phyloP scores from a whole-genome alignment of 495 filamentous ascomycete genomes.

The Xylaria nigripes region DNA sequence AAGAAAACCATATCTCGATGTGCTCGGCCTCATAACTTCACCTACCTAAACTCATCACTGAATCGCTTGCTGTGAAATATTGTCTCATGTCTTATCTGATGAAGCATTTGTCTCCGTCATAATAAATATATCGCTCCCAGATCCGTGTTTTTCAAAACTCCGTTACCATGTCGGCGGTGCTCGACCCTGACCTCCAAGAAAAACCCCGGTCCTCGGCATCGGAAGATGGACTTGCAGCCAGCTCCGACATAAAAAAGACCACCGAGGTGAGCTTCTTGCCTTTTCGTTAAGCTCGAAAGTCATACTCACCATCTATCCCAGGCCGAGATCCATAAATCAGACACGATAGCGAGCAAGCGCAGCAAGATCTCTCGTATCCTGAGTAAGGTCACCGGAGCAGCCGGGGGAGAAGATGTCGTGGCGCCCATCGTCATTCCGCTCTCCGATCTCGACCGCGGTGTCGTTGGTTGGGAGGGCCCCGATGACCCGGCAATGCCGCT shows the following conservation, averaged over 20 bases:
- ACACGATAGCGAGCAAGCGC: conserved; percentile 2
- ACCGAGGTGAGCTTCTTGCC: neutral
- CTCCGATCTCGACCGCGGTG: conserved; percentile 36
- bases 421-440: conserved; percentile 26
- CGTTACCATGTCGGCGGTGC: neutral
- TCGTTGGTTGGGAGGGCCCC: conserved; percentile 53
- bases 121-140: neutral
- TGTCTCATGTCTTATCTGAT: no score
- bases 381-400: conserved; percentile 5
- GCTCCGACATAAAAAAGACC: neutral
- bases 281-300: neutral
- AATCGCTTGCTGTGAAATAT: no score
- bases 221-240: conserved; percentile 2
- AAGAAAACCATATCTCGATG: no score
- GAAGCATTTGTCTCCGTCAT: neutral
- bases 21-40: no score
- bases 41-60: no score
- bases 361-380: conserved; percentile 3
- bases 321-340: conserved; percentile 7
- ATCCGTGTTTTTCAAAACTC: neutral
- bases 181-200: neutral
- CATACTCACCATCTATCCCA: neutral
- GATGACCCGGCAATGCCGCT: conserved; percentile 65
- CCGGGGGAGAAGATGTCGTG: conserved; percentile 15
- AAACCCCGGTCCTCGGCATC: conserved; percentile 2